Percentiles rank a stretch among this genome's conserved stretches.
Conservation (phyloP, 805 yeast genomes). For the Yarrowia osloensis region DNA sequence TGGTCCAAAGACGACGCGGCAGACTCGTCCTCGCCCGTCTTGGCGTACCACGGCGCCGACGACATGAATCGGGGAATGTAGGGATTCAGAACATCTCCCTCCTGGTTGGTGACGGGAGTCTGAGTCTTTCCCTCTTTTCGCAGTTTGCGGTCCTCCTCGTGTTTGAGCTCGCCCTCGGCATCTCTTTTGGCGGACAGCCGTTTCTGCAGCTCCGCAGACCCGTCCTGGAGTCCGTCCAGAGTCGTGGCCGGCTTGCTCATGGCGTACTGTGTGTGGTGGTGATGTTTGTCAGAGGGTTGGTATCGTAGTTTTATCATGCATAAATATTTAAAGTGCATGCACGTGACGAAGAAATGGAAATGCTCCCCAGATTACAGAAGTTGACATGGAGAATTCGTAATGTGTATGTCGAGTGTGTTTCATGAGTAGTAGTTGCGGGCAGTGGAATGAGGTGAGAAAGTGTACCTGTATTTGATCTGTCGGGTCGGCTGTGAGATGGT, state of each 20-base stretch:
- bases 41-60: slow-evolving; percentile 43
- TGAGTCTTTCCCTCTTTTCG: slow-evolving; percentile 1
- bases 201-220: slow-evolving; percentile 27
- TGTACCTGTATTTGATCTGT: no score
- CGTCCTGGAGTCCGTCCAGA: slow-evolving; percentile 22
- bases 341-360: no score
- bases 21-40: slow-evolving; percentile 32
- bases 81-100: slow-evolving; percentile 41
- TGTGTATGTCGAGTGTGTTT: no score
- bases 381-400: no score
- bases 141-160: slow-evolving; percentile 18
- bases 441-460: no score
- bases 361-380: no score
- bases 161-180: slow-evolving; percentile 28
- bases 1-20: slow-evolving; percentile 38
- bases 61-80: slow-evolving; percentile 42
- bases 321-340: not conserved
- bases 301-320: not conserved
- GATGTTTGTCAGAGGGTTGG: no score
- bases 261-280: not conserved
- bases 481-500: no score
- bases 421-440: no score
- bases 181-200: not conserved
- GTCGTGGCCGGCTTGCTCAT: slow-evolving; percentile 28
- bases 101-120: slow-evolving; percentile 10